Conservation (phyloP, 2,329 filamentous ascomycete species). For the Purpureocillium takamizusanense region DNA sequence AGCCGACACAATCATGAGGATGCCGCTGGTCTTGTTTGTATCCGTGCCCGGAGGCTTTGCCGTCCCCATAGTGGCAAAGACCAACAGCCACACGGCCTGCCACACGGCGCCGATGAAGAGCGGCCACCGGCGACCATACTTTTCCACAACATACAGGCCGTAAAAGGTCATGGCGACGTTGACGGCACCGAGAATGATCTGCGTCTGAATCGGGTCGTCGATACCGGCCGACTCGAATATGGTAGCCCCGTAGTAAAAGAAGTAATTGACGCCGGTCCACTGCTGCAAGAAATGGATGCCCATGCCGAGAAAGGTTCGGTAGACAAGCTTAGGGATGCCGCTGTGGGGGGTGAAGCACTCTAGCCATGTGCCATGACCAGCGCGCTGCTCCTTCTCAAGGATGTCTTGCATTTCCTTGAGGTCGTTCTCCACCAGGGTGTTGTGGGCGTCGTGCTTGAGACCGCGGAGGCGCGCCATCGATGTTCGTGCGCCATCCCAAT, state of each 20-base stretch:
- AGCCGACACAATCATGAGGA: slow-evolving; percentile 62
- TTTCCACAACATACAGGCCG: slow-evolving; percentile 60
- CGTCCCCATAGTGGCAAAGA: slow-evolving; percentile 53
- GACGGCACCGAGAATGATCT: slow-evolving; percentile 59
- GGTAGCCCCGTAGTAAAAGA: slow-evolving; percentile 57
- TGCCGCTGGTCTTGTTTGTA: slow-evolving; percentile 40
- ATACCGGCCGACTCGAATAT: slow-evolving; percentile 61
- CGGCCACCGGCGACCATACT: slow-evolving; percentile 58
- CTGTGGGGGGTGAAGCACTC: slow-evolving; percentile 52
- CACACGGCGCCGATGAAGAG: slow-evolving; percentile 58
- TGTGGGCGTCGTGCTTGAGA: slow-evolving; percentile 34
- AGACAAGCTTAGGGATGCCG: slow-evolving; percentile 46
- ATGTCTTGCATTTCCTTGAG: slow-evolving; percentile 40
- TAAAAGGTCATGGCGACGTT: slow-evolving; percentile 60
- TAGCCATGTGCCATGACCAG: slow-evolving; percentile 40
- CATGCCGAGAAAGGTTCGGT: slow-evolving; percentile 56
- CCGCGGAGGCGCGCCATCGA: slow-evolving; percentile 45
- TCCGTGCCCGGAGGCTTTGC: slow-evolving; percentile 24
- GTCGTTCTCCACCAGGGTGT: slow-evolving; percentile 39
- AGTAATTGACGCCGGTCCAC: slow-evolving; percentile 53
- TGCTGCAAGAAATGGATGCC: slow-evolving; percentile 59
- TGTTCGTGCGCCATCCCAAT: slow-evolving; percentile 38
- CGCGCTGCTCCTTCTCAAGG: slow-evolving; percentile 33
- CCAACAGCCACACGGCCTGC: slow-evolving; percentile 56
- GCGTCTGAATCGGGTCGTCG: slow-evolving; percentile 54